phyloP scores from a whole-genome alignment of 495 filamentous ascomycete genomes.

The Talaromyces trachyspermus region DNA sequence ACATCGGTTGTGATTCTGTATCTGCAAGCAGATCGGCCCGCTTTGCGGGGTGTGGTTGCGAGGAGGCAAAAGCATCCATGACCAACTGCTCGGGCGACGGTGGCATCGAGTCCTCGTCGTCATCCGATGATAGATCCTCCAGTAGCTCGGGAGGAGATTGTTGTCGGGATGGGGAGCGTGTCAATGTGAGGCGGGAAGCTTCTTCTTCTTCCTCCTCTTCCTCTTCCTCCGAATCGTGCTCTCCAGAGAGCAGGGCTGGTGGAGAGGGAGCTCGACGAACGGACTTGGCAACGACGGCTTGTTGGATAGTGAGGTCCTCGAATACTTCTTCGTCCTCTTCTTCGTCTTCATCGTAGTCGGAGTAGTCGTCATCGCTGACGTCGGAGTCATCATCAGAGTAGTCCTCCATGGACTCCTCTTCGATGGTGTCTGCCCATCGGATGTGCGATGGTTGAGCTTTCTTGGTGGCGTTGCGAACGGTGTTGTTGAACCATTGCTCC shows the following conservation, averaged over 20 bases:
- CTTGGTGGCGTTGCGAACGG: conserved; percentile 44
- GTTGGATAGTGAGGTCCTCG: conserved; percentile 12
- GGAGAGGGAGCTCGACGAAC: conserved; percentile 34
- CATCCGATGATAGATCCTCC: conserved; percentile 58
- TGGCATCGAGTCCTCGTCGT: conserved; percentile 70
- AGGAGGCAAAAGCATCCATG: conserved; percentile 63
- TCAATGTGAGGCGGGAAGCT: conserved; percentile 59
- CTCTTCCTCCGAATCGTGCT: conserved; percentile 52
- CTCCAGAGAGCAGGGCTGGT: conserved; percentile 29
- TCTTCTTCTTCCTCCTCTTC: conserved; percentile 49
- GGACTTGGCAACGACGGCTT: conserved; percentile 12
- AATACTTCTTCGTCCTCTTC: conserved; percentile 50
- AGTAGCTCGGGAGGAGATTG: conserved; percentile 74
- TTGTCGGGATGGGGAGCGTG: conserved; percentile 61
- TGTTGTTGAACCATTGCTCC: conserved; percentile 94
- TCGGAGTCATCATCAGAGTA: conserved; percentile 51
- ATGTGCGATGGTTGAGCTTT: conserved; percentile 59
- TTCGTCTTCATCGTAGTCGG: conserved; percentile 60
- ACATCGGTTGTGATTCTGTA: conserved; percentile 38
- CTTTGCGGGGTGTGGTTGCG: conserved; percentile 50
- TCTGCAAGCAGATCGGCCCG: conserved; percentile 38
- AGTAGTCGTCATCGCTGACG: conserved; percentile 51
- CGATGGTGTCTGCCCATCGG: conserved; percentile 78
- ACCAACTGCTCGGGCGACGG: conserved; percentile 68
- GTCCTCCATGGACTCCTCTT: conserved; percentile 68